phyloP scores from a whole-genome alignment of 352 stramenopile species.

The Globisporangium mamillatum region DNA sequence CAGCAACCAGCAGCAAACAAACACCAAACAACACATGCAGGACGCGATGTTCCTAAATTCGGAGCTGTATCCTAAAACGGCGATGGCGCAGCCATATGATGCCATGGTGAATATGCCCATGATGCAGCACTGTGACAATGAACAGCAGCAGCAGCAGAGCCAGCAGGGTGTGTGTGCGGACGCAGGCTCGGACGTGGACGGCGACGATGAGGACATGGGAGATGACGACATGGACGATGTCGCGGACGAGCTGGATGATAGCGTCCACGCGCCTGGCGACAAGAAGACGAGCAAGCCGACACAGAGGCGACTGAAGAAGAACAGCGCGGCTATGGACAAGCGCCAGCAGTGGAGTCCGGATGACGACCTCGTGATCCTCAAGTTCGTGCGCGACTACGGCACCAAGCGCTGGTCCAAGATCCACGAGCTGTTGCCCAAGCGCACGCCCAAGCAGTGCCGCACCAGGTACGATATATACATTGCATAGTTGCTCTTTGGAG shows the following conservation, averaged over 20 bases:
- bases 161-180: background rate
- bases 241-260: conserved; percentile 12
- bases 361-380: conserved; percentile 66
- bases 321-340: conserved; percentile 24
- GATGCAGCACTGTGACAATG: background rate
- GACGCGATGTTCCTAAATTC: background rate
- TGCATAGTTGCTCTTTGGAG: background rate
- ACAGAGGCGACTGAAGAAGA: background rate
- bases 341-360: conserved; percentile 58
- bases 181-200: background rate
- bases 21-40: background rate
- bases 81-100: background rate
- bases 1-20: background rate
- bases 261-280: background rate
- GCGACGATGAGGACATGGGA: background rate
- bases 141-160: background rate
- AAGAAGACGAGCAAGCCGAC: background rate
- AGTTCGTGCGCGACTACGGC: conserved; percentile 69
- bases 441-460: conserved; percentile 96
- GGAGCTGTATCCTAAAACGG: background rate
- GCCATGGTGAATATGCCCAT: background rate
- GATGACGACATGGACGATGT: conserved; percentile 10
- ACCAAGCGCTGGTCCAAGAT: conserved; percentile 93
- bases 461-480: conserved; percentile 57
- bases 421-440: conserved; percentile 86